Conservation (phyloP, 2,329 filamentous ascomycete genomes). For the Aphanoascus verrucosus region DNA sequence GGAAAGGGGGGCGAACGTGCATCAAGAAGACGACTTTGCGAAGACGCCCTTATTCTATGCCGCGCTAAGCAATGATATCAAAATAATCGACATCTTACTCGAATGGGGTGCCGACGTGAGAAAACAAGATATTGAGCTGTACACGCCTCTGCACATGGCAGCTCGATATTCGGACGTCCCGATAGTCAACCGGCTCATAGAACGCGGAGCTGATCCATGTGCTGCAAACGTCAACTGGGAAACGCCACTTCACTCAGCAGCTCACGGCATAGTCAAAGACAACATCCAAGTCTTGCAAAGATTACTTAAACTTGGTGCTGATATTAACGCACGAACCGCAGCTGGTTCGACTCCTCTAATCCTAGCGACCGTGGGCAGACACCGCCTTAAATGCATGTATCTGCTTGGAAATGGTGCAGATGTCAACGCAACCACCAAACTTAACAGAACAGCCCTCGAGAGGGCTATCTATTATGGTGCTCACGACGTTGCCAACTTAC, state of each 20-base stretch:
- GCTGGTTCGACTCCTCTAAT: slow-evolving; percentile 6
- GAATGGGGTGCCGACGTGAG: slow-evolving; percentile 1
- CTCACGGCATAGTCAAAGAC: not conserved
- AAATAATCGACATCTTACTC: not conserved
- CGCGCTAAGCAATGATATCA: slow-evolving; percentile 1
- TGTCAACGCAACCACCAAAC: not conserved
- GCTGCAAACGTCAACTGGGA: slow-evolving; percentile 29
- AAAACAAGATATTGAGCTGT: not conserved
- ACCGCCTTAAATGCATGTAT: not conserved
- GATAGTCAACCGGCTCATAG: not conserved
- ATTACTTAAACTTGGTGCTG: slow-evolving; percentile 3
- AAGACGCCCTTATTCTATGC: slow-evolving; percentile 9
- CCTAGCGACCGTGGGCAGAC: not conserved
- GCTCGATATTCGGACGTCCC: not conserved
- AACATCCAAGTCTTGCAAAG: not conserved
- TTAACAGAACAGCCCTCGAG: slow-evolving; percentile 2
- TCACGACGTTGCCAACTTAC: not conserved
- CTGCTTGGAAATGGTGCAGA: slow-evolving; percentile 3
- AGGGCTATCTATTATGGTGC: not conserved
- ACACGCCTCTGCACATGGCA: slow-evolving; percentile 4
- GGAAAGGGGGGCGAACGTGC: not conserved
- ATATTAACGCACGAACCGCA: not conserved
- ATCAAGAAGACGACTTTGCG: not conserved
- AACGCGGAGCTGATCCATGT: slow-evolving; percentile 26
- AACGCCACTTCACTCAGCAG: slow-evolving; percentile 22